Percentiles rank a stretch among this genome's conserved stretches.
Evolutionary conservation across 1,284 basidiomycete species (phyloP).

Genomic region (Leccinum fallax): DNA sequence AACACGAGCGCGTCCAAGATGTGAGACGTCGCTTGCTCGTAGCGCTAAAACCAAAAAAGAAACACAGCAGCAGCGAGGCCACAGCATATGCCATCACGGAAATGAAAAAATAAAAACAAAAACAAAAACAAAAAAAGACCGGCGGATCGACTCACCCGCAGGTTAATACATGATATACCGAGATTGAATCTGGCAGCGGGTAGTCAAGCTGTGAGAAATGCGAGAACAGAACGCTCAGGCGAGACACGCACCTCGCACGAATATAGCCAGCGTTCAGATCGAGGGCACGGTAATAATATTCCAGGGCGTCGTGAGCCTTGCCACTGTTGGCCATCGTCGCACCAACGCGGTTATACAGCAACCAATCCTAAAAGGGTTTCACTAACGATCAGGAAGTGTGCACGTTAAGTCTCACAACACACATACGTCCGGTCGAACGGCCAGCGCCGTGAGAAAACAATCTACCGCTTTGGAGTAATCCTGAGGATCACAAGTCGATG

Average conservation of each 20-base stretch:
- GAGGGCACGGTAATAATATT: conserved; percentile 90
- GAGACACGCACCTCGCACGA: conserved; percentile 68
- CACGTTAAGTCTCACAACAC: not conserved
- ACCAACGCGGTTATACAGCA: conserved; percentile 94
- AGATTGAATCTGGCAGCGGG: conserved; percentile 72
- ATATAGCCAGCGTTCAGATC: conserved; percentile 93
- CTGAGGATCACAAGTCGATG: conserved; percentile 39
- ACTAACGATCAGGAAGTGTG: not conserved
- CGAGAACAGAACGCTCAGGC: not conserved
- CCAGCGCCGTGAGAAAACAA: conserved; percentile 90
- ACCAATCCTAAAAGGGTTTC: conserved; percentile 74
- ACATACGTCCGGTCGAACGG: conserved; percentile 82
- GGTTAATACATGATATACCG: conserved; percentile 88
- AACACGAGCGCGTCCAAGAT: conserved; percentile 85
- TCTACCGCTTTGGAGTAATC: conserved; percentile 93
- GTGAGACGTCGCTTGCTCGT: conserved; percentile 82
- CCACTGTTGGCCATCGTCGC: conserved; percentile 96
- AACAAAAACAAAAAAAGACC: not conserved
- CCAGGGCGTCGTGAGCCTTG: conserved; percentile 78
- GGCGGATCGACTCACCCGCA: conserved; percentile 55
- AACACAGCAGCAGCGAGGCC: not conserved
- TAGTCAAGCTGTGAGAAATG: not conserved
- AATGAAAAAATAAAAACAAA: not conserved
- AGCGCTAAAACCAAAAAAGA: conserved; percentile 50
- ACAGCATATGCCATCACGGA: not conserved